Evolutionary conservation across 2,329 filamentous ascomycete species (phyloP).

Genomic region (Pleoardoris graminearum): DNA sequence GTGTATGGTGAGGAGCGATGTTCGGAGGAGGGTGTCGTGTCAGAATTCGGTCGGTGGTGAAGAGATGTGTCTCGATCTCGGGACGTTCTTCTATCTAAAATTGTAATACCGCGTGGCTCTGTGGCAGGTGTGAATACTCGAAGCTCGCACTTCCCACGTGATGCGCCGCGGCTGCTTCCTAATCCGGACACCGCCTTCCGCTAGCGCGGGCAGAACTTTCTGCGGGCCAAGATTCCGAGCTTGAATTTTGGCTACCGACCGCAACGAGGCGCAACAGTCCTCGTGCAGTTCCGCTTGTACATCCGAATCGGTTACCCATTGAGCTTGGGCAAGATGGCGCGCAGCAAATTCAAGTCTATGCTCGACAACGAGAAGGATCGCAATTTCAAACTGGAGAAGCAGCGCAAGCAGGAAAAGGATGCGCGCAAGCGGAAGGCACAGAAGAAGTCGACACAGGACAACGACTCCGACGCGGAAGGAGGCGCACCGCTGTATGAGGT

Average conservation of each 20-base stretch:
- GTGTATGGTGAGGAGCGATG: not conserved
- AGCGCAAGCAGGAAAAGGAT: constrained; percentile 67
- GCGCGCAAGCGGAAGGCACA: constrained; percentile 54
- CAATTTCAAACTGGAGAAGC: constrained; percentile 76
- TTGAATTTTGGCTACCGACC: constrained; percentile 36
- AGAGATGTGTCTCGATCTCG: too few species aligned
- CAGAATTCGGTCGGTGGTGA: not conserved
- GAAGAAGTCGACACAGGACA: constrained; percentile 23
- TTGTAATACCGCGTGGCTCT: not conserved
- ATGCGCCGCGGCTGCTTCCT: constrained; percentile 30
- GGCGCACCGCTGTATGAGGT: constrained; percentile 24
- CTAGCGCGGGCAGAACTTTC: constrained; percentile 31
- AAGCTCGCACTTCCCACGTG: constrained; percentile 23
- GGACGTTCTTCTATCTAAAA: too few species aligned
- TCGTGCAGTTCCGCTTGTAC: constrained; percentile 9
- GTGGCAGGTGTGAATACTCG: not conserved
- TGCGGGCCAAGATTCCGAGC: constrained; percentile 43
- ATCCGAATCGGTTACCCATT: constrained; percentile 32
- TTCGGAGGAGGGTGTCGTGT: not conserved
- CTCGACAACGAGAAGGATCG: constrained; percentile 62
- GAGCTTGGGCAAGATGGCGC: constrained; percentile 51
- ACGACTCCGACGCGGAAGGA: constrained; percentile 29
- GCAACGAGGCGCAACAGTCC: constrained; percentile 12
- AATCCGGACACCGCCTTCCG: constrained; percentile 17
- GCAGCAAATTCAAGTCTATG: constrained; percentile 60